phyloP scores from a whole-genome alignment of 2,329 filamentous ascomycete species.

The Chaetomium sp. region DNA sequence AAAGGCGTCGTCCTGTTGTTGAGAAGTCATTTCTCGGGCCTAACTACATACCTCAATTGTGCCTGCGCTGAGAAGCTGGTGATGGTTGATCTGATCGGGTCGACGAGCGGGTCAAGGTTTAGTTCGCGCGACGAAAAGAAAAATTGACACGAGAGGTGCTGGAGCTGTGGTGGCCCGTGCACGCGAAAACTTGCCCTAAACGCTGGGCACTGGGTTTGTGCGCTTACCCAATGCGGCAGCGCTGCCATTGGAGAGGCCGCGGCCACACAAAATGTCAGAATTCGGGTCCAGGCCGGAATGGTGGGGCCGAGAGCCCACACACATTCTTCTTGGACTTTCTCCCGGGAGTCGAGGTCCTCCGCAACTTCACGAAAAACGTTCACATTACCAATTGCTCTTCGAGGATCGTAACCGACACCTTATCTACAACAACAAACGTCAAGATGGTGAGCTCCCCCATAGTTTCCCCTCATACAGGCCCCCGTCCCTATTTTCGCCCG shows the following conservation, averaged over 20 bases:
- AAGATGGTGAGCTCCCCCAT: conserved; percentile 51
- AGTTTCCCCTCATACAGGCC: background rate
- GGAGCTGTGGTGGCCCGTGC: conserved; percentile 23
- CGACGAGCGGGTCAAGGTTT: conserved; percentile 11
- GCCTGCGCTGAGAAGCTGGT: conserved; percentile 17
- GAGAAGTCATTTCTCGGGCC: conserved; percentile 25
- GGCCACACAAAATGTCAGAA: conserved; percentile 16
- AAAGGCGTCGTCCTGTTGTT: conserved; percentile 26
- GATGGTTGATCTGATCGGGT: conserved; percentile 11
- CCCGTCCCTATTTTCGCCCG: background rate
- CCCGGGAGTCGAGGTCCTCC: conserved; percentile 11
- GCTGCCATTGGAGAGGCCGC: background rate
- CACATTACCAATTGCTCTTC: conserved; percentile 43
- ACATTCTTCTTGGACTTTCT: conserved; percentile 20
- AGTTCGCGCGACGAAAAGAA: conserved; percentile 23
- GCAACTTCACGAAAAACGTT: conserved; percentile 14
- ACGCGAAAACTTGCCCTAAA: conserved; percentile 23
- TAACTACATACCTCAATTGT: conserved; percentile 27
- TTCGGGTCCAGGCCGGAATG: conserved; percentile 11
- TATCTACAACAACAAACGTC: conserved; percentile 41
- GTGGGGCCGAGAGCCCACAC: conserved; percentile 20
- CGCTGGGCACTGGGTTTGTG: background rate
- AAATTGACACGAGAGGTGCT: conserved; percentile 4
- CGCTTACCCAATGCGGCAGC: conserved; percentile 4
- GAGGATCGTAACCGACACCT: conserved; percentile 59